Conservation (phyloP, 1,139 yeast species). For the Scheffersomyces stambukii region DNA sequence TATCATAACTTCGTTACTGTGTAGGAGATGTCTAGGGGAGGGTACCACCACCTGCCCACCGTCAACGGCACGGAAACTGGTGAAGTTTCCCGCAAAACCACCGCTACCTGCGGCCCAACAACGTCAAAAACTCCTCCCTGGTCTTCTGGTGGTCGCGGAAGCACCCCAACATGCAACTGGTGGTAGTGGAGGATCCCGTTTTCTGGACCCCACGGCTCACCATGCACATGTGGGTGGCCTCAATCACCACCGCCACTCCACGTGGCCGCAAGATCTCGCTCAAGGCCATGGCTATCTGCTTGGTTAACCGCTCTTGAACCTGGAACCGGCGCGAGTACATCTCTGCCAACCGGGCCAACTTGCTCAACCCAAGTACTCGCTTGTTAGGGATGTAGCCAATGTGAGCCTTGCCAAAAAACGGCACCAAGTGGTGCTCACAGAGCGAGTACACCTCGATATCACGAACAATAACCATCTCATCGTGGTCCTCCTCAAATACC, state of each 20-base stretch:
- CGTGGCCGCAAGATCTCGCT: slow-evolving; percentile 87
- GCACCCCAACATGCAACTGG: slow-evolving; percentile 96
- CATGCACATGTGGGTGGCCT: slow-evolving; percentile 99
- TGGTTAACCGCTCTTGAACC: slow-evolving; percentile 94
- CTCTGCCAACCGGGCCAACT: slow-evolving; percentile 92
- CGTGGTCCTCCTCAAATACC: slow-evolving; percentile 96
- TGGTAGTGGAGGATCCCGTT: slow-evolving; percentile 88
- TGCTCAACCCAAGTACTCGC: slow-evolving; percentile 89
- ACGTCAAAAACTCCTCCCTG: slow-evolving; percentile 90
- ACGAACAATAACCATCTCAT: slow-evolving; percentile 96
- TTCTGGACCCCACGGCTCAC: slow-evolving; percentile 97
- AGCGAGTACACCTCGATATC: slow-evolving; percentile 89
- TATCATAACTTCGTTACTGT: slow-evolving; percentile 36
- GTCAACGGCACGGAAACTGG: slow-evolving; percentile 12
- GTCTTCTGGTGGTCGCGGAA: slow-evolving; percentile 92
- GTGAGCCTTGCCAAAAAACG: slow-evolving; percentile 94
- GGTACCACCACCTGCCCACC: neutral
- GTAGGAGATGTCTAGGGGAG: too few relatives aligned
- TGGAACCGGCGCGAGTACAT: slow-evolving; percentile 95
- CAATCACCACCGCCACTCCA: slow-evolving; percentile 97
- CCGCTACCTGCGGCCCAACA: slow-evolving; percentile 52
- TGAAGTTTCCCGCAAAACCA: slow-evolving; percentile 12
- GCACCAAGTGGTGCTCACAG: slow-evolving; percentile 97
- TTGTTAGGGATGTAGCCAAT: slow-evolving; percentile 96
- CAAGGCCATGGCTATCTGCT: slow-evolving; percentile 95